Percentiles rank a stretch among this genome's conserved stretches.
phyloP scores from a whole-genome alignment of 2,329 filamentous ascomycete species.

The Dactylella cylindrospora region DNA sequence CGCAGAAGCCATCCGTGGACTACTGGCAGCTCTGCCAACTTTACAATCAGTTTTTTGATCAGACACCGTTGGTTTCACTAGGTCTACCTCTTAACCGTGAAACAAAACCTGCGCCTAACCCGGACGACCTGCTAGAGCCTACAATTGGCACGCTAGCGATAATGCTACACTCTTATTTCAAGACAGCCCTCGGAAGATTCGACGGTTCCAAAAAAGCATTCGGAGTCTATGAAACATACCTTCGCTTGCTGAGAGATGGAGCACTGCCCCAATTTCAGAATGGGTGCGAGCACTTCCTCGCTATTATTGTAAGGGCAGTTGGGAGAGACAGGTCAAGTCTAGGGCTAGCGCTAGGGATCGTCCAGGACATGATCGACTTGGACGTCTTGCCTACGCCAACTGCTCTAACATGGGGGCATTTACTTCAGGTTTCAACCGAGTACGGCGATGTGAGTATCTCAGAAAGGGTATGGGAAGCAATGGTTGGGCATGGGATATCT shows the following conservation, averaged over 20 bases:
- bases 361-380: conserved; percentile 43
- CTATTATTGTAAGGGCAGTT: conserved; percentile 22
- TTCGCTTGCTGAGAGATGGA: conserved; percentile 5
- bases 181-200: conserved; percentile 20
- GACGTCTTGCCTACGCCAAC: conserved; percentile 20
- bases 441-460: conserved; percentile 17
- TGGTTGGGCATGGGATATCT: conserved; percentile 31
- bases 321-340: conserved; percentile 31
- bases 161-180: conserved; percentile 40
- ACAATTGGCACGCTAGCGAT: conserved; percentile 15
- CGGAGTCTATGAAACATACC: conserved; percentile 24
- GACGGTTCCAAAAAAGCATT: conserved; percentile 35
- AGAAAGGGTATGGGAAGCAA: conserved; percentile 38
- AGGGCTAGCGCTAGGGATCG: conserved; percentile 23
- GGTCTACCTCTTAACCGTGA: conserved; percentile 6
- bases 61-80: conserved; percentile 2
- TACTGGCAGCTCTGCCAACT: conserved; percentile 30
- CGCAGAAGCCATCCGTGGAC: conserved; percentile 2
- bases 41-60: conserved; percentile 27
- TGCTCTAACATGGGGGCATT: conserved; percentile 22
- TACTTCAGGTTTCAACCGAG: conserved; percentile 20
- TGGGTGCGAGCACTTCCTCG: conserved; percentile 25
- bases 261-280: conserved; percentile 6
- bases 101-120: not conserved
- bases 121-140: conserved; percentile 8